Base-by-base conservation (phyloP, 2,329 filamentous ascomycete genomes). In the Allantophomopsis cytisporea region DNA sequence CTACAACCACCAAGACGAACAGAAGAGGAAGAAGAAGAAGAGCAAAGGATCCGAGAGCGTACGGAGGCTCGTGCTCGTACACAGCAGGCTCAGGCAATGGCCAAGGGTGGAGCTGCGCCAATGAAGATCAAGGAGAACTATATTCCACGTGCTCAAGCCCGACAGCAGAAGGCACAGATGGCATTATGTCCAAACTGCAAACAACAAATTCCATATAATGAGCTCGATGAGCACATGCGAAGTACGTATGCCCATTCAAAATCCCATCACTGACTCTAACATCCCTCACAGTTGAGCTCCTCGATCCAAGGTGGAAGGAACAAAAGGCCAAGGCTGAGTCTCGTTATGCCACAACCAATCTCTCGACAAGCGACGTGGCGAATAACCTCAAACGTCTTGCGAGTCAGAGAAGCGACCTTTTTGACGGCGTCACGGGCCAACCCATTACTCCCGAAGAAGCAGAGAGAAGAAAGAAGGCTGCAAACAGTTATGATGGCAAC, bases 121-220 rank as follows among this genome's bases (percentile, higher is more conserved):
- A 88, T 94, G 76, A 89, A 88, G 58, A 95, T 96, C 57, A 82
- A 86, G 55, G 83, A 84, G 56, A 89, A 94, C 60, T 94, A 95
- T 56, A 82, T 94, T 14, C 88, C 89, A 0, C 77, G 85, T 38
- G 86, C 86, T 2, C 80, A 84, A 34, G 78, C 80, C 41, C 73
- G 80, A 54, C 77, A 73, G 54, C 69, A 74, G 46, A 72, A 69
- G 39, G 66, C 67, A 33, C 69, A 76, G 47, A 83, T 79, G 57
- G 82, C 80, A 4, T 66, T 94, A 41, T 96, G 89, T 58, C 88
- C 88, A 41, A 94, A 94, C 61, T 96, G 91, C 68, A 82, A 84
- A 50, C 85, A 94, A 62, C 78, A 84, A 49, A 87, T 95, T 43
- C 85, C 87, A 7, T 76, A 84, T 51, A 76, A 82, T 51, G 89